Evolutionary conservation across 805 yeast genomes (phyloP), one percentile per base, ranked within the genome.

Genomic region (Candida quercuum): DNA sequence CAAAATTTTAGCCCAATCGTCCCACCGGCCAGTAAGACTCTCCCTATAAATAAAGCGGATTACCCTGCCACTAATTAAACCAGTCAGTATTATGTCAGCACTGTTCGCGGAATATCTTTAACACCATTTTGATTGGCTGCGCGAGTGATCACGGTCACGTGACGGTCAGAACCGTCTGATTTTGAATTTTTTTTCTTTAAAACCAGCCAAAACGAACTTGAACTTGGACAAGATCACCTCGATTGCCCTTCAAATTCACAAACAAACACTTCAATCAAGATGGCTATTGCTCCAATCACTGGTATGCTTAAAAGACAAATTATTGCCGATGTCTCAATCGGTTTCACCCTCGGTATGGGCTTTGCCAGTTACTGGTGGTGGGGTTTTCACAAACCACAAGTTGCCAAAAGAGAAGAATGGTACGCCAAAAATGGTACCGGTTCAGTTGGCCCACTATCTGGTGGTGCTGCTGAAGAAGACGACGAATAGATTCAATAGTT

Each of bases 241-340:
- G 20, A 28, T 16, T 19, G 12, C 12, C n/a, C 23, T 12, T 23
- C 30, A 5, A 23, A 27, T 13, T 12, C 22, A 25, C 29, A 29
- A 6, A 13, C 16, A 33, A 16, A 30, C 25, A 15, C 10, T 22
- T 16, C 25, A 19, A 36, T 32, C 43, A 60, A 40, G 39, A 83
- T 80, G 83, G 82, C 88, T 63, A 72, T 86, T 59, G 85, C 91
- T 59, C 93, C 94, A 56, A 86, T 89, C 57, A 76, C 81, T 38
- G 96, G 96, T 51, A 69, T 82, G 45, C 74, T 89, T 51, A 86
- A 77, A 69, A 85, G 77, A 72, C 84, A 80, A 68, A 76, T 86
- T 64, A 71, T 81, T 59, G 76, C 83, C 51, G 96, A 89, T 57
- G 77, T 89, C 61, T 47, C 78, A 52, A 64, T 81, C 47, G 95